phyloP scores from a whole-genome alignment of 108 stramenopile genomes.

The Nitzschia sp. region DNA sequence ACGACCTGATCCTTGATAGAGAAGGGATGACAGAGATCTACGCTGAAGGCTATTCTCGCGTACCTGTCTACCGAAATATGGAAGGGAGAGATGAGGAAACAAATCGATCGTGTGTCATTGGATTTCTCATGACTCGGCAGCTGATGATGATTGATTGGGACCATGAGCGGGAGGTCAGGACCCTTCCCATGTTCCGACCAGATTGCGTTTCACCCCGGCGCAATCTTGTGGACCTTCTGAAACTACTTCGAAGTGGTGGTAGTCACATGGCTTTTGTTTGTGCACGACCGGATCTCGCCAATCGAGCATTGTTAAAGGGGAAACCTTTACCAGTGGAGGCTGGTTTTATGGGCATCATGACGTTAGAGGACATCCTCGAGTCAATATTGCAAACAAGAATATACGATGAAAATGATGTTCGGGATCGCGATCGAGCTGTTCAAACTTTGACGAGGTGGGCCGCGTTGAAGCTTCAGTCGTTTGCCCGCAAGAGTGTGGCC shows the following conservation, averaged over 20 bases:
- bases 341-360: constrained; percentile 64
- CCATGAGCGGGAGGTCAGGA: constrained; percentile 46
- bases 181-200: constrained; percentile 51
- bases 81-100: constrained; percentile 18
- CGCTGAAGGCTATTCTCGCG: constrained; percentile 51
- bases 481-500: constrained; percentile 16
- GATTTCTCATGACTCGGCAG: constrained; percentile 61
- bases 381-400: constrained; percentile 58
- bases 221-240: constrained; percentile 52
- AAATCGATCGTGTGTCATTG: constrained; percentile 36
- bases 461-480: constrained; percentile 22
- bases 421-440: constrained; percentile 46
- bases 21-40: constrained; percentile 55
- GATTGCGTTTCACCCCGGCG: constrained; percentile 51
- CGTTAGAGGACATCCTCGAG: constrained; percentile 65
- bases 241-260: constrained; percentile 48
- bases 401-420: constrained; percentile 55
- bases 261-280: constrained; percentile 68
- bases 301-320: constrained; percentile 35
- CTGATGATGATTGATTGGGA: constrained; percentile 71
- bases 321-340: constrained; percentile 41
- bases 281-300: constrained; percentile 62
- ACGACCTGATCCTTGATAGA: constrained; percentile 48
- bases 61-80: constrained; percentile 59
- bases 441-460: constrained; percentile 57